Percentiles rank a stretch among this genome's conserved stretches.
Conservation (phyloP, 2,329 filamentous ascomycete genomes). For the Trichoderma hamatum region DNA sequence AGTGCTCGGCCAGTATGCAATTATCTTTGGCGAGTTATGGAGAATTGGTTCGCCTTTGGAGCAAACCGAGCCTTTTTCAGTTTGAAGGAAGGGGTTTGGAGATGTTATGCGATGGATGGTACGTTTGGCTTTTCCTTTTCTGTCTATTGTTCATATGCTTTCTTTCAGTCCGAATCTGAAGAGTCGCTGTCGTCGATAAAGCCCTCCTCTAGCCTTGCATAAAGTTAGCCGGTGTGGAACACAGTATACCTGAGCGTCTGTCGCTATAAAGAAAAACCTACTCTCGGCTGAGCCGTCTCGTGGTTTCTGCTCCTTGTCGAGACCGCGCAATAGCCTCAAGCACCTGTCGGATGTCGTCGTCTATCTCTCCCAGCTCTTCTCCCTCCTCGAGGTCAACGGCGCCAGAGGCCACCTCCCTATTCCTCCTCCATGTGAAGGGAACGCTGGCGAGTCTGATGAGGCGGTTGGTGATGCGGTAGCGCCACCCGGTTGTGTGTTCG, state of each 20-base stretch:
- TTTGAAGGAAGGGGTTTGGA: not conserved
- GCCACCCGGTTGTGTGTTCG: constrained; percentile 57
- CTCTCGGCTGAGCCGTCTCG: constrained; percentile 74
- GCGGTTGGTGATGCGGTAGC: constrained; percentile 50
- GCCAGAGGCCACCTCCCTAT: constrained; percentile 47
- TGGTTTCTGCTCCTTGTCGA: constrained; percentile 48
- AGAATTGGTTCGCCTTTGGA: not conserved
- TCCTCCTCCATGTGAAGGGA: constrained; percentile 53
- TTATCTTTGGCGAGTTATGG: not conserved
- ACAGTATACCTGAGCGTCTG: not conserved
- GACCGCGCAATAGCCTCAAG: constrained; percentile 42
- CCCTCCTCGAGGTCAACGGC: constrained; percentile 61
- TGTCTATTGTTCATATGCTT: not conserved
- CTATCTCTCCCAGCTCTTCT: constrained; percentile 67
- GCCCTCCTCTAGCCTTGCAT: constrained; percentile 44
- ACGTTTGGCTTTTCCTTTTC: not conserved
- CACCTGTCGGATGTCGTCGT: constrained; percentile 50
- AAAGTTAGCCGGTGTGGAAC: not conserved
- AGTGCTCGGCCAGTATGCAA: not conserved
- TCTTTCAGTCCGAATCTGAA: constrained; percentile 39
- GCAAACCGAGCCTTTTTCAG: not conserved
- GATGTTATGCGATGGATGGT: not conserved
- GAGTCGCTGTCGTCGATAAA: constrained; percentile 50
- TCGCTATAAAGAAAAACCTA: constrained; percentile 41
- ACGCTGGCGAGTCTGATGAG: constrained; percentile 37